A percentile compares a stretch with the other conserved stretches of the same genome.
Evolutionary conservation across 257 asterid genomes (phyloP).

Genomic region (Solanum habrochaites): DNA sequence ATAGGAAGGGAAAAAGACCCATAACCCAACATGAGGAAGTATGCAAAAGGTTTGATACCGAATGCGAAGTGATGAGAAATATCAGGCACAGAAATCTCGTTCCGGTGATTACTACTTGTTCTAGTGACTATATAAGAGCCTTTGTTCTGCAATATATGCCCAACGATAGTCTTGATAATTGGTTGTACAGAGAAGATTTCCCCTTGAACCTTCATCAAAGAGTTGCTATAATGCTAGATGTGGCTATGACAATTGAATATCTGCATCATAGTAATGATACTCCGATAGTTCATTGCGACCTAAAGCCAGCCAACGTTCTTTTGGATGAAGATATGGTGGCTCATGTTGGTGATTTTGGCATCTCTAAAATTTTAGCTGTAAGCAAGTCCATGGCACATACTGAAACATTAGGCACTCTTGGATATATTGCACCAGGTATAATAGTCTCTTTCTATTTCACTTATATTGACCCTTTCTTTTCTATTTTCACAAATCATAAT

Average conservation of each 20-base stretch:
- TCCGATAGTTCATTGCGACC: not conserved
- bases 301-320: not conserved
- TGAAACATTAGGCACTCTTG: not conserved
- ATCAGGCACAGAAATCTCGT: not conserved
- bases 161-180: not conserved
- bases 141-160: not conserved
- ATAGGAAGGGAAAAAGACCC: no score
- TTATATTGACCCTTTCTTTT: no score
- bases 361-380: not conserved
- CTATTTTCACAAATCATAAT: no score
- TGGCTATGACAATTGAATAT: not conserved
- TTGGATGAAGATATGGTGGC: not conserved
- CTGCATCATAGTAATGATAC: not conserved
- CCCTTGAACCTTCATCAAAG: not conserved
- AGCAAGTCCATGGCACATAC: not conserved
- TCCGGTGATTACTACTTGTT: not conserved
- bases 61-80: not conserved
- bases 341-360: not conserved
- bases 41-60: not conserved
- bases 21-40: no score
- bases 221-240: not conserved
- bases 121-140: not conserved
- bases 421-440: not conserved
- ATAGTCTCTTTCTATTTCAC: not conserved
- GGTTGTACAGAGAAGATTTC: not conserved